A percentile compares a stretch with the other conserved stretches of the same genome.
Conservation (phyloP, 2,329 filamentous ascomycete species). For the Fusarium sp. region DNA sequence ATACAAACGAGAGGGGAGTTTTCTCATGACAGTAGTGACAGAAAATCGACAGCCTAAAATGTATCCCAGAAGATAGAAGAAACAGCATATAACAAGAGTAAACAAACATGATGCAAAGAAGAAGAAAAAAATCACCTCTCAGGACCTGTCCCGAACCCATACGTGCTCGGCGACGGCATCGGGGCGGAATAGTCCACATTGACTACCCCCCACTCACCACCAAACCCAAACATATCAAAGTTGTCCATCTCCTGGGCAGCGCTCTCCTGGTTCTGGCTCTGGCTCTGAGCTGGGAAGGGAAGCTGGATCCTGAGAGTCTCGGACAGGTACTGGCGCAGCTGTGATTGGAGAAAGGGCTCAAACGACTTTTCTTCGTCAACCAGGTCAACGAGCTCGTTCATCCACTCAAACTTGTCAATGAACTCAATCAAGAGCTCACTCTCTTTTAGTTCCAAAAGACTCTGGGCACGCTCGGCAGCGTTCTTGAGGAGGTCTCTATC, state of each 20-base stretch:
- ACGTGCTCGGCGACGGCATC: background rate
- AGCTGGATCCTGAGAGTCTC: slow-evolving; percentile 30
- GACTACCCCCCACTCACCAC: slow-evolving; percentile 6
- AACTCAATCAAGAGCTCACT: slow-evolving; percentile 35
- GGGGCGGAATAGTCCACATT: background rate
- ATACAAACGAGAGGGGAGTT: background rate
- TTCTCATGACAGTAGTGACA: background rate
- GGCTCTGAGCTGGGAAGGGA: slow-evolving; percentile 25
- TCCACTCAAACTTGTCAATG: slow-evolving; percentile 38
- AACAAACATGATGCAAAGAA: background rate
- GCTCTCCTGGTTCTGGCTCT: background rate
- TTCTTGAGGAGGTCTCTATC: slow-evolving; percentile 21
- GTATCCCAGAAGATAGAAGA: background rate
- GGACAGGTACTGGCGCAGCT: slow-evolving; percentile 34
- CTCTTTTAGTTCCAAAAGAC: slow-evolving; percentile 19
- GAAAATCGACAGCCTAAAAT: background rate
- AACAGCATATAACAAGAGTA: background rate
- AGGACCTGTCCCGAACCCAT: no score
- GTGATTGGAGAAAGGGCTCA: slow-evolving; percentile 25
- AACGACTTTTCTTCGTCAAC: slow-evolving; percentile 36
- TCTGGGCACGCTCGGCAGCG: slow-evolving; percentile 18
- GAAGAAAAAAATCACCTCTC: background rate
- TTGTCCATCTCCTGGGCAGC: background rate
- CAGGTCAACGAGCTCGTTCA: slow-evolving; percentile 36
- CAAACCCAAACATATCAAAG: background rate